Evolutionary conservation across 2,329 filamentous ascomycete genomes (phyloP).

Genomic region (Lachnellula occidentalis): DNA sequence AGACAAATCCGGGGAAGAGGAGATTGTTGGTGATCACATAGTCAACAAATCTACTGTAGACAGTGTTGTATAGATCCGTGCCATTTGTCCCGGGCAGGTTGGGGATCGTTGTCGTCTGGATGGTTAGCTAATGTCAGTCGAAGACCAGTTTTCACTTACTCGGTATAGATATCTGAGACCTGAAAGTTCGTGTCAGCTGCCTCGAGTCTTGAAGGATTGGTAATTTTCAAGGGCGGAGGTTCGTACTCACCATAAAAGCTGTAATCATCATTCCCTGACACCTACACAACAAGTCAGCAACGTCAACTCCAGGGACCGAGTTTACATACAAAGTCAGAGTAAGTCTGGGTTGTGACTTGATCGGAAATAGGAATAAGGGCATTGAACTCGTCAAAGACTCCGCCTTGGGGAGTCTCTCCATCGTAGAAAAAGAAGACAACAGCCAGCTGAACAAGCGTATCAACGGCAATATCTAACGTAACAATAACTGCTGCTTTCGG

Average conservation of each 20-base stretch:
- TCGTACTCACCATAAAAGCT: not conserved
- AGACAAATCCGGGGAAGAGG: not conserved
- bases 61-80: conserved; percentile 3
- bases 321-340: conserved; percentile 29
- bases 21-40: conserved; percentile 1
- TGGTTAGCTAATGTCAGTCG: not conserved
- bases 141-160: not conserved
- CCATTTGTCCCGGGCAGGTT: conserved; percentile 6
- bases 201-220: no score
- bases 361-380: conserved; percentile 8
- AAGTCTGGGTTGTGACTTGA: conserved; percentile 23
- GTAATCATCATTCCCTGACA: not conserved
- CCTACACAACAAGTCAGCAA: not conserved
- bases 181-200: not conserved
- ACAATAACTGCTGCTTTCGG: conserved; percentile 31
- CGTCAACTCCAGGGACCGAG: no score
- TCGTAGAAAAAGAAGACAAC: conserved; percentile 34
- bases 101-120: conserved; percentile 6
- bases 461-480: conserved; percentile 19
- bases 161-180: not conserved
- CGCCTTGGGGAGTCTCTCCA: conserved; percentile 29
- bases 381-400: conserved; percentile 21
- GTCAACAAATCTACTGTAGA: conserved; percentile 2
- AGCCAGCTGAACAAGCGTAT: conserved; percentile 18
- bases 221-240: not conserved